Percentiles rank a stretch among this genome's conserved stretches.
Conservation (phyloP, 352 stramenopile species). For the Thalassiosira exigua region DNA sequence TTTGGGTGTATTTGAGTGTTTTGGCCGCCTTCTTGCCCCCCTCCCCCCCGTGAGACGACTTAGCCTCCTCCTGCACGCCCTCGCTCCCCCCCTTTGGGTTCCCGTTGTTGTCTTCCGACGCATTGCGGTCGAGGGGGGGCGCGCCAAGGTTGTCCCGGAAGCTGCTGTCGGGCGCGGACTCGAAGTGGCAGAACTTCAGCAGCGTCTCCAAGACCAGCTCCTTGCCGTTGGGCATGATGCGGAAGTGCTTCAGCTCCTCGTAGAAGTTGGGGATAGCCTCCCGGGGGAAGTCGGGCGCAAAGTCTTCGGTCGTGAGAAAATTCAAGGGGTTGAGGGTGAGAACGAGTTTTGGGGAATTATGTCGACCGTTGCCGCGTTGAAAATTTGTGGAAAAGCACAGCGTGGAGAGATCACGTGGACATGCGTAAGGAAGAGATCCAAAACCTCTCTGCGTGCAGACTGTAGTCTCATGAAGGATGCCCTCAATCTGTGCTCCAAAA, state of each 20-base stretch:
- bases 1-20: slow-evolving; percentile 65
- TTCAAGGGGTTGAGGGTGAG: neutral
- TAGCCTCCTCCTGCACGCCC: too few species aligned
- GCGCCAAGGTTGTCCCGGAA: slow-evolving; percentile 46
- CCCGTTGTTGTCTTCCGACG: too few species aligned
- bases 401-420: too few species aligned
- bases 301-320: slow-evolving; percentile 58
- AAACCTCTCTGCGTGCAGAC: too few species aligned
- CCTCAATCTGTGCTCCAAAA: too few species aligned
- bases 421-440: too few species aligned
- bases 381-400: too few species aligned
- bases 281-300: slow-evolving; percentile 68
- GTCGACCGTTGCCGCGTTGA: neutral
- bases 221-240: slow-evolving; percentile 72
- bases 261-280: slow-evolving; percentile 80
- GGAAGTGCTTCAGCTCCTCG: slow-evolving; percentile 79
- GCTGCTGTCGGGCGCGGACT: slow-evolving; percentile 45
- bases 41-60: slow-evolving; percentile 3
- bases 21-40: slow-evolving; percentile 20
- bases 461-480: too few species aligned
- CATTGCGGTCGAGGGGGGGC: too few species aligned
- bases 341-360: neutral
- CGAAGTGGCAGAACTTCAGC: slow-evolving; percentile 79
- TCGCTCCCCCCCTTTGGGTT: too few species aligned
- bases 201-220: slow-evolving; percentile 78